Conservation (phyloP, 106 monocot species). For the Allium cepa region DNA sequence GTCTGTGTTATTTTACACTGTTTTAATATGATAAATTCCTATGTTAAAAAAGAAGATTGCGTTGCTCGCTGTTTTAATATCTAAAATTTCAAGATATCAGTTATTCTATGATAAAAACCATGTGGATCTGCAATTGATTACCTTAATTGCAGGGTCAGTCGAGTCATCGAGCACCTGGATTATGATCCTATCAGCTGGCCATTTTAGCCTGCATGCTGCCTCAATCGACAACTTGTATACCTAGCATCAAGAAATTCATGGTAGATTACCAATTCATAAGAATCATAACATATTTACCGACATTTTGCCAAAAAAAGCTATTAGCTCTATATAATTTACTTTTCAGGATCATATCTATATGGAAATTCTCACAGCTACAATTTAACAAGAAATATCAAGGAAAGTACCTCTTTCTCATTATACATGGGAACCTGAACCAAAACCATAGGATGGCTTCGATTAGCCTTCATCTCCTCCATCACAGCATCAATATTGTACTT, state of each 20-base stretch:
- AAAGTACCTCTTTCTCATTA: conserved; percentile 54
- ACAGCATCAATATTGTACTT: conserved; percentile 35
- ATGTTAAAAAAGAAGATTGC: no score
- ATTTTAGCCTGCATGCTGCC: conserved; percentile 38
- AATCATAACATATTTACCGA: background rate
- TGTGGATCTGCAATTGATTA: conserved; percentile 4
- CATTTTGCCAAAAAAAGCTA: background rate
- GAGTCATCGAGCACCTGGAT: conserved; percentile 77
- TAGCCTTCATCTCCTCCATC: conserved; percentile 25
- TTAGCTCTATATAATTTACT: no score
- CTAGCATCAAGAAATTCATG: background rate
- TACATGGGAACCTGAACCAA: conserved; percentile 62
- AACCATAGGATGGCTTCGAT: conserved; percentile 31
- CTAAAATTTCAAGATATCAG: background rate
- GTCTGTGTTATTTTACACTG: no score
- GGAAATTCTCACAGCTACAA: background rate
- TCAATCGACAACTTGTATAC: conserved; percentile 58
- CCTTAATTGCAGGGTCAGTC: conserved; percentile 43
- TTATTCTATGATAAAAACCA: background rate
- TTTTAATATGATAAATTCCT: no score
- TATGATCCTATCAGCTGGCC: conserved; percentile 37
- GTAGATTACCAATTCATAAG: background rate
- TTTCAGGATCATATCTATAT: background rate
- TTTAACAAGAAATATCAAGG: background rate
- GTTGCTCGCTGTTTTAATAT: no score